Evolutionary conservation across 768 basidiomycete species (phyloP), one percentile per base, ranked within the genome.

Genomic region (Dioszegia hungarica): DNA sequence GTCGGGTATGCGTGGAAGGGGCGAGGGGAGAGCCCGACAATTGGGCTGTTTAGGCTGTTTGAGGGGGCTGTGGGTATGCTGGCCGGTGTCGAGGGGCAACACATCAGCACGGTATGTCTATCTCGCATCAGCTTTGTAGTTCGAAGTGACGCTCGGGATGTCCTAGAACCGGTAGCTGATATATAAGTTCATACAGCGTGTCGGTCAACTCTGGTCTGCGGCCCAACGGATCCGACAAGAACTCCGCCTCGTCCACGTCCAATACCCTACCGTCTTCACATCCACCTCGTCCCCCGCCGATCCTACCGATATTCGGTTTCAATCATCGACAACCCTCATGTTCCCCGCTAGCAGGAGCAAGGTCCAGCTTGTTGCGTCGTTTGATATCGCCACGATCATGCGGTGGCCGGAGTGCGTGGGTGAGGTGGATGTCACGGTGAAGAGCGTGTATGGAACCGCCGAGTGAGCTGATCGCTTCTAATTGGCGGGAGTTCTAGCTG

Each of bases 161-260:
- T n/a, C n/a, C n/a, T 14, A 33, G 31, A 14, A 6, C 31, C 6
- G 14, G 31, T 33, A 6, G 31, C 31, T 33, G 31, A 24, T 38
- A 29, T 36, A 27, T 57, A 70, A 46, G 74, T 47, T 68, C 22
- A 53, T 72, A n/a, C 68, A 68, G 45, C 58, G 54, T 15, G 44
- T 66, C 24, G 60, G 59, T 25, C 61, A 62, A 22, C 20, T 72
- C 9, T 73, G 74, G 72, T 56, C 61, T 24, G 46, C 66, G 3
- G 51, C 54, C 34, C 63, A 69, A 33, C 57, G 67, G 2, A 53
- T 75, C n/a, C 59, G 63, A n/a, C 36, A 55, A 27, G 74, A 72
- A 47, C 45, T 73, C 29, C 58, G 61, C 22, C 50, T 70, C 14
- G 57, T 69, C 46, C 33, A 47, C 4, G 56, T 70, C 2, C 62